A percentile compares a stretch with the other conserved stretches of the same genome.
Evolutionary conservation across 2,329 filamentous ascomycete genomes (phyloP).

Genomic region (Thielaviopsis ethacetica): DNA sequence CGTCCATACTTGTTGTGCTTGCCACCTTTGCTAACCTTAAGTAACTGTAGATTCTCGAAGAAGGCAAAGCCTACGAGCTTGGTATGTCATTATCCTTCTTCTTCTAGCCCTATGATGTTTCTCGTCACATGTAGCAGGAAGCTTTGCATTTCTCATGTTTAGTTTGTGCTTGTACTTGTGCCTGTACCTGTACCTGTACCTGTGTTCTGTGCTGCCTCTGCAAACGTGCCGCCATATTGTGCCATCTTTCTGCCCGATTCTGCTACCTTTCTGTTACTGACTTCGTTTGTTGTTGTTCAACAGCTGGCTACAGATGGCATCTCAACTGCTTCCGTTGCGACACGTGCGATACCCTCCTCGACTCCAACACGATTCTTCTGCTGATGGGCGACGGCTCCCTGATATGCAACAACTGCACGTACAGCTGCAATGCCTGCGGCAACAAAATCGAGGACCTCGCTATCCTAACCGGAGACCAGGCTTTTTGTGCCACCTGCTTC

Average conservation of each 20-base stretch:
- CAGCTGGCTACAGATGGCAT: slow-evolving; percentile 95
- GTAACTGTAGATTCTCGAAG: slow-evolving; percentile 65
- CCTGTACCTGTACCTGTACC: too few relatives aligned
- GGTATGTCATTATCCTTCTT: slow-evolving; percentile 37
- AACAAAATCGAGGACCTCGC: slow-evolving; percentile 98
- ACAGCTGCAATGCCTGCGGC: slow-evolving; percentile 89
- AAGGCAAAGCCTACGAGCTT: slow-evolving; percentile 95
- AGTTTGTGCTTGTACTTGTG: too few relatives aligned
- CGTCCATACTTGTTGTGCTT: not conserved
- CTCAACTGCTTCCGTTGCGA: slow-evolving; percentile 98
- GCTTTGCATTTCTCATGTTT: not conserved
- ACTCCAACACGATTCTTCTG: slow-evolving; percentile 93
- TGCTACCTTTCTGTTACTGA: too few relatives aligned
- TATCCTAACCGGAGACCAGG: slow-evolving; percentile 93
- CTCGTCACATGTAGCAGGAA: too few relatives aligned
- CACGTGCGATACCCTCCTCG: slow-evolving; percentile 84
- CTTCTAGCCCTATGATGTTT: not conserved
- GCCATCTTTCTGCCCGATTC: too few relatives aligned
- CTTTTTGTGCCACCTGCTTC: slow-evolving; percentile 95
- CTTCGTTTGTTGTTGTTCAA: not conserved
- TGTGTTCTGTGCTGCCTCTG: too few relatives aligned
- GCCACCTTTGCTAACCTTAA: not conserved
- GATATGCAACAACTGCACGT: slow-evolving; percentile 98
- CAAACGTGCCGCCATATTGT: too few relatives aligned
- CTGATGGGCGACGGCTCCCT: slow-evolving; percentile 93